Conservation (phyloP, 192 early-diverging fungal species). For the Radiomyces spectabilis region DNA sequence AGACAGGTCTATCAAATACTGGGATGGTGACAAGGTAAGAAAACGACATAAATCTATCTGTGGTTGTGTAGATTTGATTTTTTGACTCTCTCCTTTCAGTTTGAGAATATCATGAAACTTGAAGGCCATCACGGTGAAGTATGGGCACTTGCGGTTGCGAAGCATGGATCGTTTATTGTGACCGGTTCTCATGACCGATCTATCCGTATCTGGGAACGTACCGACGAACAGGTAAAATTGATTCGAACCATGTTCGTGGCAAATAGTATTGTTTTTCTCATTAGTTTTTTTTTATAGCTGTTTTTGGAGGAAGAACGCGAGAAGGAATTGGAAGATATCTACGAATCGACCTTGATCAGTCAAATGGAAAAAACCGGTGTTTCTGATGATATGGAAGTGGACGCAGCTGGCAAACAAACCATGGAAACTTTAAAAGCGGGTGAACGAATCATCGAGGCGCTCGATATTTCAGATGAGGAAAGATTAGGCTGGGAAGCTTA, state of each 20-base stretch:
- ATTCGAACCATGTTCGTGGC: not conserved
- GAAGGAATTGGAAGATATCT: constrained; percentile 85
- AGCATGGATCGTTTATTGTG: constrained; percentile 82
- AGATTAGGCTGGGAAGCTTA: constrained; percentile 57
- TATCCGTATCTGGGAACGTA: constrained; percentile 92
- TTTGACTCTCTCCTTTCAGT: constrained; percentile 40
- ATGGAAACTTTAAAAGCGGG: constrained; percentile 94
- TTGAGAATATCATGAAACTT: constrained; percentile 90
- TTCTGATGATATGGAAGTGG: constrained; percentile 37
- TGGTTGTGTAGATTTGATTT: too few species aligned
- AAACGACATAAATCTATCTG: not conserved
- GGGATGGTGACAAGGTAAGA: constrained; percentile 87
- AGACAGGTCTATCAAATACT: constrained; percentile 87
- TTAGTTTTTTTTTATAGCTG: constrained; percentile 45
- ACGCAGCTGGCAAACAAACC: constrained; percentile 79
- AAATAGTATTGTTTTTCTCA: not conserved
- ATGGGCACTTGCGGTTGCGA: constrained; percentile 87
- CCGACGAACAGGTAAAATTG: constrained; percentile 70
- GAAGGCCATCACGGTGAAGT: constrained; percentile 92
- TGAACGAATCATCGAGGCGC: constrained; percentile 87
- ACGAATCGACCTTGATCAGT: constrained; percentile 69
- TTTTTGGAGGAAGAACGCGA: constrained; percentile 96
- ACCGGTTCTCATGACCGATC: constrained; percentile 90
- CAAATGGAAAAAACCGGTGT: constrained; percentile 50
- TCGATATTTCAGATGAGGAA: constrained; percentile 86